Conservation (phyloP, 2,329 filamentous ascomycete species). For the Akanthomyces muscarius region DNA sequence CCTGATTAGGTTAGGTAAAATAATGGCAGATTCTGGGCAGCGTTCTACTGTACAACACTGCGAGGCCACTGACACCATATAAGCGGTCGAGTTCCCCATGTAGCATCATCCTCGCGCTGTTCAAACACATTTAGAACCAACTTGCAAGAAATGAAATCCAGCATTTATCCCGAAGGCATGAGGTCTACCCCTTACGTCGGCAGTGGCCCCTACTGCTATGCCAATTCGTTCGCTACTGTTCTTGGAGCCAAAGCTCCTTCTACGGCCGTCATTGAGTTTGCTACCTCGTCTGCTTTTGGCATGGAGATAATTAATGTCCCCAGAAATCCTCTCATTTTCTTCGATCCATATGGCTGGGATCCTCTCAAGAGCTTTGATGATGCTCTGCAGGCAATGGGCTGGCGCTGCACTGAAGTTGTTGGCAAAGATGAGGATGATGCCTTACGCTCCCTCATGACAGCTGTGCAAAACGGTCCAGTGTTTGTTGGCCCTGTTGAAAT, state of each 20-base stretch:
- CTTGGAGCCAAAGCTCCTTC: constrained; percentile 19
- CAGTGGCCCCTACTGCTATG: constrained; percentile 22
- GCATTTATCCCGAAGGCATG: constrained; percentile 2
- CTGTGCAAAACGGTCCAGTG: constrained; percentile 18
- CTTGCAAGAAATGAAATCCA: no score
- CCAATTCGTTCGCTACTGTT: constrained; percentile 22
- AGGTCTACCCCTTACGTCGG: constrained; percentile 19
- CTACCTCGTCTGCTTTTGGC: constrained; percentile 21
- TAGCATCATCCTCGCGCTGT: not conserved
- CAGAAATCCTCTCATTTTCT: constrained; percentile 17
- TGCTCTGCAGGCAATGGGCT: constrained; percentile 19
- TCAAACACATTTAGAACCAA: no score
- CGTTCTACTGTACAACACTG: not conserved
- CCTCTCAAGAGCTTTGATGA: constrained; percentile 18
- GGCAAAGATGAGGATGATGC: constrained; percentile 19
- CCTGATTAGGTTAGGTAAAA: not conserved
- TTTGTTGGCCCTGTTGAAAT: constrained; percentile 22
- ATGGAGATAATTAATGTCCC: constrained; percentile 21
- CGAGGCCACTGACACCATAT: not conserved
- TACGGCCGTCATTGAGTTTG: constrained; percentile 21
- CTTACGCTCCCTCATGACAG: constrained; percentile 15
- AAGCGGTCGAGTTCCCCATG: not conserved
- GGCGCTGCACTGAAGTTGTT: constrained; percentile 17
- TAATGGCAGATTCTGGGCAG: not conserved
- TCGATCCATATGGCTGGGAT: constrained; percentile 22